These are phyloP conservation scores for Coemansia sp. DNA, from an alignment of 192 early-diverging fungal species.

Conservation along the genomic window DNA sequence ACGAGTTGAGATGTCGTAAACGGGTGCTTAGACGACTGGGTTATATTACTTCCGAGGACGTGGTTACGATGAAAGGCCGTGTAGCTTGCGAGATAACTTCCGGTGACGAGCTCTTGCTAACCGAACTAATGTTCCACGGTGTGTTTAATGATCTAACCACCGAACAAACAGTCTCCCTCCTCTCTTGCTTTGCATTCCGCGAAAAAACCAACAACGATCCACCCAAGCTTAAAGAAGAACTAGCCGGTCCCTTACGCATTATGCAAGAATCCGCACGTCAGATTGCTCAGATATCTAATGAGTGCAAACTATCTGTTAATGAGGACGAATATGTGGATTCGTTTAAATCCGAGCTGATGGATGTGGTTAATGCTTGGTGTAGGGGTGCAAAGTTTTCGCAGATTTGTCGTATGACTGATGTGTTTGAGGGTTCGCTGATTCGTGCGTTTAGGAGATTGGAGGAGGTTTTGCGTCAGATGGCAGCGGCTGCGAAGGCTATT, in stretches of 20 bases:
- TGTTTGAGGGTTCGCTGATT: constrained; percentile 94
- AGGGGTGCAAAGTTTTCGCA: constrained; percentile 90
- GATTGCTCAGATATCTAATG: constrained; percentile 82
- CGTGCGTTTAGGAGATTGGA: constrained; percentile 86
- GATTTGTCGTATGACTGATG: constrained; percentile 92
- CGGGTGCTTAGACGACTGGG: constrained; percentile 90
- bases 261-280: constrained; percentile 84
- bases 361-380: constrained; percentile 91
- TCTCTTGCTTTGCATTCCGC: constrained; percentile 90
- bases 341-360: constrained; percentile 90
- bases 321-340: constrained; percentile 86
- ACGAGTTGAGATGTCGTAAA: constrained; percentile 88
- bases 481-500: constrained; percentile 86
- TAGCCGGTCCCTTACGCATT: constrained; percentile 68
- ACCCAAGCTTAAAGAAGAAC: constrained; percentile 68
- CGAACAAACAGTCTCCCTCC: constrained; percentile 80
- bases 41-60: constrained; percentile 77
- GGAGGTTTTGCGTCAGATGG: constrained; percentile 89
- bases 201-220: constrained; percentile 66
- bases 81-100: constrained; percentile 96
- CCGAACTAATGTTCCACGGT: constrained; percentile 96
- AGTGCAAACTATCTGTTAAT: constrained; percentile 83
- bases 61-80: constrained; percentile 95
- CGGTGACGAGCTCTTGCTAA: constrained; percentile 92
- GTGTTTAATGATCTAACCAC: constrained; percentile 91